phyloP scores from a whole-genome alignment of 1,284 basidiomycete species.

The Pholiota adiposa region DNA sequence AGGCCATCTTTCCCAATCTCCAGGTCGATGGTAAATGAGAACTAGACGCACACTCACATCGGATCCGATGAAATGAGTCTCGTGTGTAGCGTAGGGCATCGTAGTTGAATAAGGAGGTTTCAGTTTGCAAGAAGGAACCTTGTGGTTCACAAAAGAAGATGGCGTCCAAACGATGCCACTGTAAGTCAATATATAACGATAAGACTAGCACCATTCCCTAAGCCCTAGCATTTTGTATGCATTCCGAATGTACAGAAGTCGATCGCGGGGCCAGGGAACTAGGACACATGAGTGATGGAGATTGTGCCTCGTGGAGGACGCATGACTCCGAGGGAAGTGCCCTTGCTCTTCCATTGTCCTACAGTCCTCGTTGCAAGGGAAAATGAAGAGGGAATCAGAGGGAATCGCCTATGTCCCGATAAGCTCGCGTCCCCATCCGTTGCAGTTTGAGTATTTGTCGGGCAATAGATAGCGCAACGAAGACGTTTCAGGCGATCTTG shows the following conservation, averaged over 20 bases:
- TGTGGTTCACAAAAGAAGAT: not conserved
- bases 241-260: slow-evolving; percentile 10
- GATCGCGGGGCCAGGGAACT: slow-evolving; percentile 8
- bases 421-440: not conserved
- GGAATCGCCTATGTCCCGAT: slow-evolving; percentile 9
- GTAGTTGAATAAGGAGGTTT: not conserved
- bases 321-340: slow-evolving; percentile 17
- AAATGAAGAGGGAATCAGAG: slow-evolving; percentile 12
- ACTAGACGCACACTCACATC: slow-evolving; percentile 16
- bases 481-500: slow-evolving; percentile 9
- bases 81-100: slow-evolving; percentile 30
- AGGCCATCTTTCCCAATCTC: not conserved
- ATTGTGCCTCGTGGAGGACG: slow-evolving; percentile 24
- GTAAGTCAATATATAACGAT: not conserved
- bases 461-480: not conserved
- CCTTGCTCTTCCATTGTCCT: slow-evolving; percentile 13
- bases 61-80: slow-evolving; percentile 22
- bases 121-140: not conserved
- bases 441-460: not conserved
- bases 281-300: slow-evolving; percentile 5
- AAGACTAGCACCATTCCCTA: not conserved
- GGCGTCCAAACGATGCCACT: not conserved
- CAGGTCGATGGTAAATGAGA: not conserved
- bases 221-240: slow-evolving; percentile 18
- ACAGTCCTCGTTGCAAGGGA: slow-evolving; percentile 1